These are phyloP conservation scores for Nymphaea colorata DNA, from an alignment of 164 flowering plant species.

Conservation along the genomic window DNA sequence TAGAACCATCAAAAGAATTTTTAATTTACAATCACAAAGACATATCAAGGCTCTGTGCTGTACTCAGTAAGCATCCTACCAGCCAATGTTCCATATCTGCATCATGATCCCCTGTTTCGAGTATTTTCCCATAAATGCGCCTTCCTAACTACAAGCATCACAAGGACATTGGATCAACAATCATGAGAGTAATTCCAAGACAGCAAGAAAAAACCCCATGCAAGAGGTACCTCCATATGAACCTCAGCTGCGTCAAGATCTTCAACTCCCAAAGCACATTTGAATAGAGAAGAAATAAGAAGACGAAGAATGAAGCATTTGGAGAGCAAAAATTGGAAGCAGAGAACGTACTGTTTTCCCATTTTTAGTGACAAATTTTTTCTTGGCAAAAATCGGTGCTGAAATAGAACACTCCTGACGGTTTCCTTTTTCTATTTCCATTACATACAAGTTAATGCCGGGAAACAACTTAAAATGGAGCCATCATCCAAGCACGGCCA, in stretches of 20 bases:
- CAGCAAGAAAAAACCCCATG: neutral
- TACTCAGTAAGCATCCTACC: constrained; percentile 38
- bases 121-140: constrained; percentile 77
- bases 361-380: too few species aligned
- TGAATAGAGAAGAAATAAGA: constrained; percentile 20
- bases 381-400: too few species aligned
- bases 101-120: constrained; percentile 95
- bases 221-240: constrained; percentile 82
- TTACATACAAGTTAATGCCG: too few species aligned
- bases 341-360: too few species aligned
- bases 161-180: neutral
- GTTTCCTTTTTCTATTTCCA: too few species aligned
- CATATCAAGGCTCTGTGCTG: neutral
- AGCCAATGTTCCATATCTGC: constrained; percentile 71
- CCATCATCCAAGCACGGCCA: too few species aligned
- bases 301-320: too few species aligned
- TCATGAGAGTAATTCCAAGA: neutral
- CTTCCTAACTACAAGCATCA: constrained; percentile 56
- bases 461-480: too few species aligned
- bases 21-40: neutral
- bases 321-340: too few species aligned
- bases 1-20: constrained; percentile 18
- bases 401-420: too few species aligned
- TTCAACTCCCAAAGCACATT: constrained; percentile 83
- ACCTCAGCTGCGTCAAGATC: constrained; percentile 95